Evolutionary conservation across 768 basidiomycete species (phyloP), one percentile per base, ranked within the genome.

Genomic region (Suillus sp.): DNA sequence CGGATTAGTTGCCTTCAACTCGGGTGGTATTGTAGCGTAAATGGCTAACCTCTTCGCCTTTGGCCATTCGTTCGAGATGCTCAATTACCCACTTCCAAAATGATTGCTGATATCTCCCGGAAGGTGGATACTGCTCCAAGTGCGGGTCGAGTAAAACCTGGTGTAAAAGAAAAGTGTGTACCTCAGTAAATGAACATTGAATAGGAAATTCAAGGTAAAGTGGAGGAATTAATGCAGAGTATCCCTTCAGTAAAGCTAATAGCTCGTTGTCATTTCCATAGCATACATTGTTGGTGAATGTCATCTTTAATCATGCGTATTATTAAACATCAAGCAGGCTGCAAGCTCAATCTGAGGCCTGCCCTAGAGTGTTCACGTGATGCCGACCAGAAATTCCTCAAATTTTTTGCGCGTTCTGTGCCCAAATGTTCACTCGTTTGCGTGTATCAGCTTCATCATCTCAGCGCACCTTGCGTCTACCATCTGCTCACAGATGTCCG

Each of bases 51-150:
- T 88, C 83, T n/a, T 78, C 74, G 22, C 67, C 61, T 54, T 63
- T 64, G 18, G 70, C 61, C 64, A 82, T 61, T 14, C 27, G 68
- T 73, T 92, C 91, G 42, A 93, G 76, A 42, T 78, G 71, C 25
- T 72, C 69, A 22, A 92, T 82, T 1, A 78, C 79, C 84, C 87
- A 88, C 74, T 92, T 93, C 90, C 90, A 93, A 70, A 92, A 93
- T 2, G 71, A 64, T 55, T 77, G 77, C 65, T 89, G 90, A 66
- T 89, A 91, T 66, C 84, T 79, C 20, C 67, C 64, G 0, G 91
- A 88, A 0, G 91, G 90, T 4, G 90, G 83, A 68, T 87, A 91
- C 32, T 69, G 67, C 58, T 74, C 67, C 45, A 90, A 82, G 68
- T 90, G 88, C 8, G 73, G 64, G 67, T 82, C 80, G 9, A 81